Conservation (phyloP, 2,329 filamentous ascomycete genomes). For the Cryphonectria parasitica region DNA sequence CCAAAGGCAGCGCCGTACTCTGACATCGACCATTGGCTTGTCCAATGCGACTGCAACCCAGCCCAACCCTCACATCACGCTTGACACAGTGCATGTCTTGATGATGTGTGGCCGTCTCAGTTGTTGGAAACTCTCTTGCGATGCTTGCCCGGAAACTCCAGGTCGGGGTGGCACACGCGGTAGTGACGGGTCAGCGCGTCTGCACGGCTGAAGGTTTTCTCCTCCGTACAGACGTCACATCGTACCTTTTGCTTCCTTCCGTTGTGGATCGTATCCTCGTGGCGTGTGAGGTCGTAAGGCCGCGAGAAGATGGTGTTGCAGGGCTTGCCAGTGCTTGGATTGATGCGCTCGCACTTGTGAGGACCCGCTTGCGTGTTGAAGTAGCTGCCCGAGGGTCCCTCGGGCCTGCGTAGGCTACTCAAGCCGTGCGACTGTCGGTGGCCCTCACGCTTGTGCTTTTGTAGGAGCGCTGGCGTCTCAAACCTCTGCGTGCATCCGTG, state of each 20-base stretch:
- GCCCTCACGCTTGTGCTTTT: constrained; percentile 94
- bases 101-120: constrained; percentile 7
- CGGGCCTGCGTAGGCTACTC: constrained; percentile 41
- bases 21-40: not conserved
- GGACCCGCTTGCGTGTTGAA: constrained; percentile 90
- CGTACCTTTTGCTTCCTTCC: constrained; percentile 91
- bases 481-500: constrained; percentile 89
- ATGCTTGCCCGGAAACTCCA: constrained; percentile 75
- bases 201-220: constrained; percentile 95
- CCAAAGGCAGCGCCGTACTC: not conserved
- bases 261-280: constrained; percentile 98
- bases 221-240: constrained; percentile 89
- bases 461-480: constrained; percentile 81
- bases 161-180: constrained; percentile 89
- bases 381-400: constrained; percentile 54
- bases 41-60: not conserved
- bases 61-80: not conserved
- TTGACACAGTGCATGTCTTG: not conserved
- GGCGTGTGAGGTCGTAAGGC: constrained; percentile 93
- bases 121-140: constrained; percentile 40
- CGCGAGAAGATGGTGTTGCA: constrained; percentile 94
- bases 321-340: constrained; percentile 91
- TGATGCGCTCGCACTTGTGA: constrained; percentile 90
- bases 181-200: constrained; percentile 95
- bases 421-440: constrained; percentile 74